Evolutionary conservation across 768 basidiomycete genomes (phyloP).

Genomic region (Termitomyces sp.): DNA sequence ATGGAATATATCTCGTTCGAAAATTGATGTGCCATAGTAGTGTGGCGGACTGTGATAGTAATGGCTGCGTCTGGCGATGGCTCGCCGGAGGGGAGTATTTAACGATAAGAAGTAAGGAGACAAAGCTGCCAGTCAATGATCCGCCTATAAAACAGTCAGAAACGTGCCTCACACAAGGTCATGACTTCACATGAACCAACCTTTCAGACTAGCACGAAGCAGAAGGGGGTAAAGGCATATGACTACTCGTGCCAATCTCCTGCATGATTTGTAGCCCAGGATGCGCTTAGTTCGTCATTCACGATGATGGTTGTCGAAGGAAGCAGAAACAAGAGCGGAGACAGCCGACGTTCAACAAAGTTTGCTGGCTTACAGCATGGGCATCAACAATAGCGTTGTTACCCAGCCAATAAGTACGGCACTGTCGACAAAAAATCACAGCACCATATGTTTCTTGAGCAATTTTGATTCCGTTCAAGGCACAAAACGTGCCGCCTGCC

Average conservation of each 20-base stretch:
- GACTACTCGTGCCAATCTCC: background rate
- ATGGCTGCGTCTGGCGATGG: background rate
- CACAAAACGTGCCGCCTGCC: background rate
- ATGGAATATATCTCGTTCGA: slow-evolving; percentile 1
- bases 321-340: slow-evolving; percentile 2
- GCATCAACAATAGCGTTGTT: background rate
- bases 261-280: background rate
- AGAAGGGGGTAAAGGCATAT: background rate
- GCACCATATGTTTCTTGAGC: background rate
- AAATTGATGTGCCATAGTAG: background rate
- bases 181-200: background rate
- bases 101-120: background rate
- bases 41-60: background rate
- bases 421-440: background rate
- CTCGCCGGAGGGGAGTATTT: background rate
- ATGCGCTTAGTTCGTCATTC: slow-evolving; percentile 1
- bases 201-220: background rate
- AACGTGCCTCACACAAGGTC: slow-evolving; percentile 8
- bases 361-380: background rate
- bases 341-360: slow-evolving; percentile 7
- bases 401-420: background rate
- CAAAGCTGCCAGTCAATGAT: background rate
- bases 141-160: background rate
- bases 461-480: background rate
- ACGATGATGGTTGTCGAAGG: slow-evolving; percentile 1